phyloP scores from a whole-genome alignment of 1,284 basidiomycete genomes.

The Agaricales sp. region DNA sequence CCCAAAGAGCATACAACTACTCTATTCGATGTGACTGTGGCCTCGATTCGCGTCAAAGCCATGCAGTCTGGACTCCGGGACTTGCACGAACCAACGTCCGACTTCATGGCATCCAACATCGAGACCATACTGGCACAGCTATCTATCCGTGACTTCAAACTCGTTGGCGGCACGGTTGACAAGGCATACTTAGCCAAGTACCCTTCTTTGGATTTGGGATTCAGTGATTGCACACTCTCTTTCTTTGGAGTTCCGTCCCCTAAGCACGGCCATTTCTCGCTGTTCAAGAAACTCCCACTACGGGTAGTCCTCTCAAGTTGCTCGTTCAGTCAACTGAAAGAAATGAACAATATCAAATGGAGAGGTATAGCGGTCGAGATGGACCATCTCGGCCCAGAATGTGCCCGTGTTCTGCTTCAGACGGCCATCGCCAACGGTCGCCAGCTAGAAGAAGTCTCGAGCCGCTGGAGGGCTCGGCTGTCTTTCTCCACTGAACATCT shows the following conservation, averaged over 20 bases:
- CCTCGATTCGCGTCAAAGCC: slow-evolving; percentile 21
- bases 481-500: slow-evolving; percentile 21
- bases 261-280: neutral
- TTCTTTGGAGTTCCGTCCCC: neutral
- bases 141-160: neutral
- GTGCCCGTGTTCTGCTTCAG: slow-evolving; percentile 25
- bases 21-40: slow-evolving; percentile 24
- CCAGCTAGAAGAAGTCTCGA: slow-evolving; percentile 15
- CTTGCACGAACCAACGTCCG: slow-evolving; percentile 2
- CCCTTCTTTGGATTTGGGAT: neutral
- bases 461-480: slow-evolving; percentile 20
- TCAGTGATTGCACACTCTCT: neutral
- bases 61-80: slow-evolving; percentile 19
- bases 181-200: neutral
- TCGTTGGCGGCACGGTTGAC: neutral
- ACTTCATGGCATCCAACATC: neutral
- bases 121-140: slow-evolving; percentile 1
- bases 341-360: slow-evolving; percentile 18
- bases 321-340: slow-evolving; percentile 14
- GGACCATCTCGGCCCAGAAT: slow-evolving; percentile 35
- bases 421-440: slow-evolving; percentile 19
- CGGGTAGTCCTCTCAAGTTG: slow-evolving; percentile 9
- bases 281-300: neutral
- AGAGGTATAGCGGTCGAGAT: slow-evolving; percentile 23
- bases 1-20: neutral